Conservation (phyloP, 1,284 basidiomycete species). For the Pulveroboletus sp. region DNA sequence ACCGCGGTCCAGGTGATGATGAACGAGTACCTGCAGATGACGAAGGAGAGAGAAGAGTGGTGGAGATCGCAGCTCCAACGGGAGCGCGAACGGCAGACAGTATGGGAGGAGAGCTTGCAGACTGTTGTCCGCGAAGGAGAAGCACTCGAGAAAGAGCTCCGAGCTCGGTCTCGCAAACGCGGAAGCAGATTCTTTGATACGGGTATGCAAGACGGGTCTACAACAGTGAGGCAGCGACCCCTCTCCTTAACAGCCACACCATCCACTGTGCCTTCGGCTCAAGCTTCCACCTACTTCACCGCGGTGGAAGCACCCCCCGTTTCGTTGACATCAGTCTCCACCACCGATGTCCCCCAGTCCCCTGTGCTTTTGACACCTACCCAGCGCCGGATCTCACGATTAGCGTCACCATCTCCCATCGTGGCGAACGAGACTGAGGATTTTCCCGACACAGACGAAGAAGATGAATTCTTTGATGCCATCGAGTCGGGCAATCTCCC, state of each 20-base stretch:
- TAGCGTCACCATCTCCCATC: slow-evolving; percentile 9
- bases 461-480: slow-evolving; percentile 98
- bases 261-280: slow-evolving; percentile 17
- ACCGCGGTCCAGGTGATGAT: slow-evolving; percentile 59
- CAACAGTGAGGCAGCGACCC: slow-evolving; percentile 33
- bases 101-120: slow-evolving; percentile 94
- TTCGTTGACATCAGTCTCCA: slow-evolving; percentile 1
- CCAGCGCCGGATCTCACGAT: slow-evolving; percentile 25
- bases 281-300: slow-evolving; percentile 25
- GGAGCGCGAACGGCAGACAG: slow-evolving; percentile 72
- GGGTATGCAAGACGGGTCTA: slow-evolving; percentile 25
- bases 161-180: slow-evolving; percentile 55
- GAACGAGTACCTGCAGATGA: slow-evolving; percentile 73
- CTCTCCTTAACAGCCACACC: slow-evolving; percentile 18
- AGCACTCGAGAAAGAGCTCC: slow-evolving; percentile 80
- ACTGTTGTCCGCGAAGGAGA: slow-evolving; percentile 88
- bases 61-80: slow-evolving; percentile 61
- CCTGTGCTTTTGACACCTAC: slow-evolving; percentile 32
- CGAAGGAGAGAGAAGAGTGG: slow-evolving; percentile 82
- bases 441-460: slow-evolving; percentile 74
- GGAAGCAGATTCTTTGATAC: slow-evolving; percentile 54
- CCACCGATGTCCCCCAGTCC: slow-evolving; percentile 16
- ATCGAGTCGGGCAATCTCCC: slow-evolving; percentile 84
- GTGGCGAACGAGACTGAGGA: slow-evolving; percentile 42
- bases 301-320: slow-evolving; percentile 18